Evolutionary conservation across 805 yeast genomes (phyloP), one percentile per base, ranked within the genome.

Genomic region (Torulaspora maleeae): DNA sequence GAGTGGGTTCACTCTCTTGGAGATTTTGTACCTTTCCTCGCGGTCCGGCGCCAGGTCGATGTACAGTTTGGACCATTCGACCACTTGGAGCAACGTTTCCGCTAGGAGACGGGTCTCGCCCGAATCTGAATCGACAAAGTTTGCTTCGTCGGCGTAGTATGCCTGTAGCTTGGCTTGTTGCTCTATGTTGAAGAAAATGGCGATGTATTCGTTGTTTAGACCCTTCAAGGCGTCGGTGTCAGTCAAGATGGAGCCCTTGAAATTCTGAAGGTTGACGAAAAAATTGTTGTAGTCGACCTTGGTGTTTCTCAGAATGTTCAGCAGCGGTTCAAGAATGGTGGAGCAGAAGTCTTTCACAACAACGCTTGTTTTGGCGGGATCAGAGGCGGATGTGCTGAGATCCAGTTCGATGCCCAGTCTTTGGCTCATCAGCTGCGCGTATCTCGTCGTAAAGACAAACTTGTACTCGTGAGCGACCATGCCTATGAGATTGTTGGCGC

Each of bases 221-320:
- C 63, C 64, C 11, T 52, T 45, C n/a, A 51, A 50, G 3, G 60
- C 61, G 27, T 53, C 61, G 3, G 54, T 61, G 2, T 45, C 47
- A 8, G 64, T 66, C 27, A 61, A 58, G 30, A 66, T 68, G 43
- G 71, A 63, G 6, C 79, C 64, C 3, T 71, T 58, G 11, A 74
- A 59, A 1, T 70, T 59, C 54, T 84, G 90, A 35, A 91, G 67
- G 10, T 63, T 67, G 11, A 83, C 68, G 66, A 91, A 91, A 59
- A 90, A 89, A 51, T 75, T 74, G 62, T 89, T 89, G 66, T 79
- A 93, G 59, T 89, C 96, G 37, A 87, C 71, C 55, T 79, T 79
- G 0, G 87, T 75, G 15, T 70, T 72, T 50, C 75, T 67, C 38
- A 91, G 61, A 59, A 83, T 73, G 15, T 76, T 78, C 47, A 90